A percentile compares a stretch with the other conserved stretches of the same genome.
Evolutionary conservation across 345 rosid genomes (phyloP).

Genomic region (Pistacia atlantica): DNA sequence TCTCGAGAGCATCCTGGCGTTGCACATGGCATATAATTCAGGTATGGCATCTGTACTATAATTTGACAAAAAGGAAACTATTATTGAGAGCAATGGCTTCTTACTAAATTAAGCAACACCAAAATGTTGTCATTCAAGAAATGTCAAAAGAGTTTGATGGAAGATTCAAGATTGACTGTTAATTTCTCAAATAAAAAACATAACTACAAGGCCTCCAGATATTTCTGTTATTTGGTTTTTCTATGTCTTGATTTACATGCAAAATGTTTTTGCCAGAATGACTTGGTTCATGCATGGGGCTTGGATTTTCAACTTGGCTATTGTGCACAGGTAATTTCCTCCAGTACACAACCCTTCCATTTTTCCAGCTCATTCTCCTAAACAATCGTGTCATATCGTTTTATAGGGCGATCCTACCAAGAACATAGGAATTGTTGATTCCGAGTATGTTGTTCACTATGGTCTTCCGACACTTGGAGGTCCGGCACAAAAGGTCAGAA

Average conservation of each 20-base stretch:
- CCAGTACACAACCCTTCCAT: neutral
- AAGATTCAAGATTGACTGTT: neutral
- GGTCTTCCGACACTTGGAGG: slow-evolving; percentile 77
- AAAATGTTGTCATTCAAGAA: neutral
- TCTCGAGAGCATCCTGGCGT: slow-evolving; percentile 81
- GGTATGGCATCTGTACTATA: slow-evolving; percentile 33
- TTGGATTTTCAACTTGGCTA: slow-evolving; percentile 76
- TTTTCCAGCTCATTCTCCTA: neutral
- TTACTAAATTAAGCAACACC: neutral
- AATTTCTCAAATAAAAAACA: neutral
- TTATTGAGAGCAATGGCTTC: neutral
- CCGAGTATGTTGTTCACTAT: slow-evolving; percentile 65
- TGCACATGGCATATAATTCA: slow-evolving; percentile 88
- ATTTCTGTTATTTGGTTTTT: neutral
- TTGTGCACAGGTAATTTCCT: slow-evolving; percentile 66
- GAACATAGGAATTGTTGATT: slow-evolving; percentile 76
- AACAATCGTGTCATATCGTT: neutral
- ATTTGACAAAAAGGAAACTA: neutral
- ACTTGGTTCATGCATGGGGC: slow-evolving; percentile 80
- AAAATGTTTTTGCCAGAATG: slow-evolving; percentile 49
- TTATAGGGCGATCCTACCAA: slow-evolving; percentile 69
- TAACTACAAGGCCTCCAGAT: neutral
- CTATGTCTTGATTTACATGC: neutral
- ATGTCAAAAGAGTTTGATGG: neutral
- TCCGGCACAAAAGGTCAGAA: slow-evolving; percentile 38